phyloP scores from a whole-genome alignment of 495 filamentous ascomycete species.

The Annulohypoxylon stygium region DNA sequence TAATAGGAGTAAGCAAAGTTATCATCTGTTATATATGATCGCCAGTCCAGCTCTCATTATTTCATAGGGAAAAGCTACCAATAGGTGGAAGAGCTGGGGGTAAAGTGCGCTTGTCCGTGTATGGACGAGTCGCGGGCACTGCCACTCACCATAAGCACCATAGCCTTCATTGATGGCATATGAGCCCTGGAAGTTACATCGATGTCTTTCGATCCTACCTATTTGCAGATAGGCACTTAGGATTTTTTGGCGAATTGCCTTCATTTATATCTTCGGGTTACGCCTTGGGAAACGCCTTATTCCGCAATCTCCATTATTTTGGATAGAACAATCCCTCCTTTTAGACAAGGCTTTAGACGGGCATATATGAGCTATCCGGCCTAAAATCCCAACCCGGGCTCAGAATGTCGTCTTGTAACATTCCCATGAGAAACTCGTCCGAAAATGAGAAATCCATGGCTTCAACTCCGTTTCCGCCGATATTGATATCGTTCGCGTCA shows the following conservation, averaged over 20 bases:
- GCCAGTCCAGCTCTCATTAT: background rate
- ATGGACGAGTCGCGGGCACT: background rate
- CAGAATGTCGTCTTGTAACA: constrained; percentile 37
- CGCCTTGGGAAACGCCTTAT: no score
- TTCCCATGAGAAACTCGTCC: constrained; percentile 29
- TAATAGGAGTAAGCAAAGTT: background rate
- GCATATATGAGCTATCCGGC: constrained; percentile 25
- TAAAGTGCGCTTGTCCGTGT: background rate
- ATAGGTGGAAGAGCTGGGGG: background rate
- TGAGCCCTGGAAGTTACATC: no score
- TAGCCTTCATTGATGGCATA: background rate
- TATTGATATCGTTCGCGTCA: background rate
- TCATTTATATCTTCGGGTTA: no score
- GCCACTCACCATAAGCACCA: background rate
- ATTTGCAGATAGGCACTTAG: no score
- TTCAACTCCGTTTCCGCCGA: background rate
- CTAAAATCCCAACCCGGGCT: constrained; percentile 32
- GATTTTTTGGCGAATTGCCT: no score
- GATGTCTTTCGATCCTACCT: background rate
- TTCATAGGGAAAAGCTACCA: background rate
- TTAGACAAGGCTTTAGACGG: background rate
- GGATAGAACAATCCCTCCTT: no score
- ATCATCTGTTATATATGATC: background rate
- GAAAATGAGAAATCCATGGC: constrained; percentile 12
- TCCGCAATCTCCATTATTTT: no score